These are phyloP conservation scores for Cyclotella atomus DNA, from an alignment of 108 stramenopile species.

Conservation along the genomic window DNA sequence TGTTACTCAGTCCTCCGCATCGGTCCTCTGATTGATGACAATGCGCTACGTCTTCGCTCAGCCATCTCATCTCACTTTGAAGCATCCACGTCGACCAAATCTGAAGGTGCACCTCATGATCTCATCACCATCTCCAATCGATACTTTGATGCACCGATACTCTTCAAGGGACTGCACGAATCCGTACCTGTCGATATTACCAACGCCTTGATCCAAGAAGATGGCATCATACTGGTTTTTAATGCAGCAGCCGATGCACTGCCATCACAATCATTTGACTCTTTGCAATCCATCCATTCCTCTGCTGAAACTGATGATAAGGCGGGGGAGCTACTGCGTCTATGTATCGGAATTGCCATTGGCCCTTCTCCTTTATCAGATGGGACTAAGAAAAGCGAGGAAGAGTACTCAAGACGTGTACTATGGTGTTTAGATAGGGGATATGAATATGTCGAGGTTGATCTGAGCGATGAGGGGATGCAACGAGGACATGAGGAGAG, in stretches of 20 bases:
- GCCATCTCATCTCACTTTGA: conserved; percentile 27
- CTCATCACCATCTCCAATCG: conserved; percentile 49
- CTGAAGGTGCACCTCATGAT: not conserved
- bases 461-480: conserved; percentile 61
- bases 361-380: conserved; percentile 41
- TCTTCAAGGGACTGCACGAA: conserved; percentile 31
- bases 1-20: conserved; percentile 39
- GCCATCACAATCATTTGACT: conserved; percentile 65
- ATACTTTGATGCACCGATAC: conserved; percentile 50
- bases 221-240: conserved; percentile 82
- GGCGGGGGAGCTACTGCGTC: conserved; percentile 69
- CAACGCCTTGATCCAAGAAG: conserved; percentile 54
- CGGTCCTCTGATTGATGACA: conserved; percentile 26
- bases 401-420: conserved; percentile 80
- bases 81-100: not conserved
- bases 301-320: conserved; percentile 33
- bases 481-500: conserved; percentile 74
- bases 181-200: not conserved
- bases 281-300: conserved; percentile 34
- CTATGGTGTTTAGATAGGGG: conserved; percentile 89
- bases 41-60: conserved; percentile 20
- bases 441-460: conserved; percentile 84
- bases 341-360: conserved; percentile 68
- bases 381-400: conserved; percentile 54
- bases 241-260: conserved; percentile 54